Evolutionary conservation across 805 yeast species (phyloP).

Genomic region (Wickerhamiella siamensis): DNA sequence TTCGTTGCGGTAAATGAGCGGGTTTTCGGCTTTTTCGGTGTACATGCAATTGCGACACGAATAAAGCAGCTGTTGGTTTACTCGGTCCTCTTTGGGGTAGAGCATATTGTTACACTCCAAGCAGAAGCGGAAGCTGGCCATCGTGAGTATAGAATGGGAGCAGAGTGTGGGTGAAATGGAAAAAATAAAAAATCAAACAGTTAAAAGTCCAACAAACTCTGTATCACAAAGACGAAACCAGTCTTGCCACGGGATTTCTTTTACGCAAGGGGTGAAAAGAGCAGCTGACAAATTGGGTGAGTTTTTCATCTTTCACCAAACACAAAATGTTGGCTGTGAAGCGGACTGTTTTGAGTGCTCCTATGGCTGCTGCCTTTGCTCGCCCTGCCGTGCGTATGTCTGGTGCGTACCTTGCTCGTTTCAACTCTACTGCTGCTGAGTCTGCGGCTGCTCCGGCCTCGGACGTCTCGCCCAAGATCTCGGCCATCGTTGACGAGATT

Average conservation of each 20-base stretch:
- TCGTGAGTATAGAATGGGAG: slow-evolving; percentile 18
- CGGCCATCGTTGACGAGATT: slow-evolving; percentile 78
- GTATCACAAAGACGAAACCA: too few species aligned
- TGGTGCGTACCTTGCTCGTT: slow-evolving; percentile 19
- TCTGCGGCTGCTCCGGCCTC: slow-evolving; percentile 23
- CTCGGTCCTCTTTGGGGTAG: slow-evolving; percentile 91
- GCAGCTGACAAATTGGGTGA: slow-evolving; percentile 1
- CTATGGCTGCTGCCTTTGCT: slow-evolving; percentile 2
- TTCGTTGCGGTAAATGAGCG: slow-evolving; percentile 81
- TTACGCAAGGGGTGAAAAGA: background rate
- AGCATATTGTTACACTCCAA: slow-evolving; percentile 96
- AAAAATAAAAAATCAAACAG: too few species aligned
- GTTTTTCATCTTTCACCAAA: slow-evolving; percentile 1
- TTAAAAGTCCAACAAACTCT: too few species aligned
- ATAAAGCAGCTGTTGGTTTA: slow-evolving; percentile 55
- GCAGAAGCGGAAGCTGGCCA: slow-evolving; percentile 94
- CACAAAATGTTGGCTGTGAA: slow-evolving; percentile 1
- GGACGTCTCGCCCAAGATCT: slow-evolving; percentile 74
- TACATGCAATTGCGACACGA: slow-evolving; percentile 92
- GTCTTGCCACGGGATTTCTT: too few species aligned
- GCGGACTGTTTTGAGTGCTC: slow-evolving; percentile 1
- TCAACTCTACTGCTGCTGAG: slow-evolving; percentile 27
- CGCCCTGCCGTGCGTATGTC: background rate
- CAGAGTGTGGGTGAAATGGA: too few species aligned
- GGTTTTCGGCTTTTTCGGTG: slow-evolving; percentile 78